Evolutionary conservation across 2,329 filamentous ascomycete species (phyloP), one percentile per base, ranked within the genome.

Genomic region (Cordyceps fumosorosea): DNA sequence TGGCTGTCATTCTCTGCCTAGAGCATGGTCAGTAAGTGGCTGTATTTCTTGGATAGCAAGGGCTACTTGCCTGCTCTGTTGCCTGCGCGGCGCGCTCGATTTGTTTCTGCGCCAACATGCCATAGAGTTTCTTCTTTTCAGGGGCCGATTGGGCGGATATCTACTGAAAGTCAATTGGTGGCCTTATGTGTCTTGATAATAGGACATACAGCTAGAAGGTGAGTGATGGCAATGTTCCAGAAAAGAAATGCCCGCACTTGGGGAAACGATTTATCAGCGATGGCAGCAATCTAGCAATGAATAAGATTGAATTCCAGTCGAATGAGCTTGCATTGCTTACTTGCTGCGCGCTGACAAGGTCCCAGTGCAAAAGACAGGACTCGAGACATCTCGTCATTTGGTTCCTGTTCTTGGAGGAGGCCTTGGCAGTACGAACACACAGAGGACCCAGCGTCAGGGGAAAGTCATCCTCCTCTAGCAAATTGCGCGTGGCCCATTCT

Each of bases 321-420:
- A 44, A 42, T 42, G 2, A 29, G 42, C 2, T 55, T 18, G 1
- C 10, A 2, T 14, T 20, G 22, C 70, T 64, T 71, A 84, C 82
- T 74, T 84, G 81, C 69, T 86, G 83, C 2, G 82, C 81, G 67
- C 81, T 83, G 62, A 77, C 74, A 60, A 85, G 75, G 65, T 86
- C 84, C 76, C 81, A 83, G 58, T 82, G 75, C 64, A 80, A 71
- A 60, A 85, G 67, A 65, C 83, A 86, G 10, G 79, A 77, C 65
- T 82, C 77, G 51, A 85, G 72, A 63, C 80, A 84, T 50, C 74
- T 74, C 10, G 75, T 72, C 5, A 72, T 77, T 20, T 69, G 68
- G 34, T 67, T 69, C 64, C 75, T 78, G 62, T 80, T 77, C 66
- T 78, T 80, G 12, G 81, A 78, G n/a, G 77, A 72, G 10, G 80